Base-by-base conservation (phyloP, 1,284 basidiomycete genomes). In the Pseudozyma thailandica region DNA sequence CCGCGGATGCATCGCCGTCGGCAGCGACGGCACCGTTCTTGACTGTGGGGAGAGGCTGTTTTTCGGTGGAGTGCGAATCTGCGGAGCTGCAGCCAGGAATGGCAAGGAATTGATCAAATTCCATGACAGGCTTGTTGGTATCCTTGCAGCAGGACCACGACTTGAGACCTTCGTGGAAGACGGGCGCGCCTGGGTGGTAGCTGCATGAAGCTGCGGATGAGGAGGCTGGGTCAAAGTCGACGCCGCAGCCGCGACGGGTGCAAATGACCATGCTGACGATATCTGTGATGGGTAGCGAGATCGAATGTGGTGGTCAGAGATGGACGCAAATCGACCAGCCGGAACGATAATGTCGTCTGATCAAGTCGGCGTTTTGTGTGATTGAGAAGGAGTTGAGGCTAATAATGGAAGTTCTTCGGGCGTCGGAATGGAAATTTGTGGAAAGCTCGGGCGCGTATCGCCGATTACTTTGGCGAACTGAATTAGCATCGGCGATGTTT, bases 131-230 rank as follows among this genome's bases (percentile, higher is more conserved):
- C 65, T 82, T 82, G 75, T 82, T 79, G 20, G 61, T 68, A 8
- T 78, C 70, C 30, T 78, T 70, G 75, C 81, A 82, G 71, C 81
- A 82, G 2, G 81, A 82, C 81, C 81, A 82, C 1, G 78, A 80
- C 56, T 82, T 82, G 41, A 74, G 74, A 16, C 80, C 80, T 51
- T 82, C 81, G 66, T 82, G 81, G 54, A 82, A 82, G 35, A 82
- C 73, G 23, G 81, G 80, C 8, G 75, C 69, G 46, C 81, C 81
- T 1, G 81, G 79, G 47, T 82, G 81, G 62, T 75, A 72, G n/a
- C 26, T 50, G 59, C 81, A 82, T 0, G 56, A 62, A 15, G 49
- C 62, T 16, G 38, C 20, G 6, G 56, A 28, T 6, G 64, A 42
- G 7, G 55, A 26, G 4, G 66, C 50, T 2, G 63, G 47, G 31